Percentiles rank a stretch among this genome's conserved stretches.
These are phyloP conservation scores for Boletus rufocinnamomeus DNA, from an alignment of 768 basidiomycete species.

Conservation along the genomic window DNA sequence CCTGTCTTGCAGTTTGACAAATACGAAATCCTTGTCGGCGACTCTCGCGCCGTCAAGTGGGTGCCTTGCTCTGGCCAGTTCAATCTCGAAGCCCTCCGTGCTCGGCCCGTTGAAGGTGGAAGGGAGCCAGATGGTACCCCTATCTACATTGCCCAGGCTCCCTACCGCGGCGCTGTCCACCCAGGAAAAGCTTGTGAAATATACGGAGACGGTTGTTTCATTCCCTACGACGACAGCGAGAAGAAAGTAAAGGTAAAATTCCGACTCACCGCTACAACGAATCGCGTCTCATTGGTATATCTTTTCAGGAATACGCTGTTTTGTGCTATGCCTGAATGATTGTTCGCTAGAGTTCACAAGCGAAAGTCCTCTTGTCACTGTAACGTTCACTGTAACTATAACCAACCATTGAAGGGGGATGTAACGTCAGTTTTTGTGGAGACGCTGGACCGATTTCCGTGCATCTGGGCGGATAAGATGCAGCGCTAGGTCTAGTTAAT, in stretches of 20 bases:
- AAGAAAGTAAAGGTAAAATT: conserved; percentile 48
- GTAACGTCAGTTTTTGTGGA: not conserved
- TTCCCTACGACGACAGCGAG: conserved; percentile 55
- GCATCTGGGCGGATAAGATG: not conserved
- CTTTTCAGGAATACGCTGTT: conserved; percentile 42
- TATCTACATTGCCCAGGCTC: conserved; percentile 63
- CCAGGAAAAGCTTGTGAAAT: conserved; percentile 65
- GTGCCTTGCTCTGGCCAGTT: conserved; percentile 49
- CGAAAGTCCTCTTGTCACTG: not conserved
- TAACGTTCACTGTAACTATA: conserved; percentile 12
- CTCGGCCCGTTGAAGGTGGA: conserved; percentile 66
- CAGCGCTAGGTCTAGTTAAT: not conserved
- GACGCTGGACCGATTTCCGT: not conserved
- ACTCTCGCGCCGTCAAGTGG: conserved; percentile 60
- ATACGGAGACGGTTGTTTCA: conserved; percentile 56
- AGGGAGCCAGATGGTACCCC: conserved; percentile 59
- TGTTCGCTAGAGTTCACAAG: not conserved
- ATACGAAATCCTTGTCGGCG: conserved; percentile 73
- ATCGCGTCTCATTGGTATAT: not conserved
- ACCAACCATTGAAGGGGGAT: conserved; percentile 7
- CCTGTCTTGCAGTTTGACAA: conserved; percentile 47
- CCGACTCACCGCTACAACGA: not conserved
- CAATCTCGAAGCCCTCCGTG: conserved; percentile 44
- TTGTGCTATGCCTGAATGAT: conserved; percentile 38
- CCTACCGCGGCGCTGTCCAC: conserved; percentile 50